These are phyloP conservation scores for Prunus yedoensis DNA, from an alignment of 331 rosid species.

Conservation along the genomic window DNA sequence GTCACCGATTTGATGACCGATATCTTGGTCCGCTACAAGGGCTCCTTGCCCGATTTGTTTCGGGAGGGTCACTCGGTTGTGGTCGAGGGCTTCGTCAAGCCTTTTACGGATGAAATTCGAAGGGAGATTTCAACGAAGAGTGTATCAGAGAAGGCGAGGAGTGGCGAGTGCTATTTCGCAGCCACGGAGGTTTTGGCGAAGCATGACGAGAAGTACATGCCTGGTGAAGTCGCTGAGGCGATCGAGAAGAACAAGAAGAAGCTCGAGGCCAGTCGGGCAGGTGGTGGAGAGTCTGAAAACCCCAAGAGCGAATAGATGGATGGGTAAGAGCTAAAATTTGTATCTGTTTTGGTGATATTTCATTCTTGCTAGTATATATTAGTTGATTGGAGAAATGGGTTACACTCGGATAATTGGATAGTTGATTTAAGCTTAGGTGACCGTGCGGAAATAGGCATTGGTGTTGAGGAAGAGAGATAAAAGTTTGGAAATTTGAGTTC, in stretches of 20 bases:
- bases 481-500: constrained; percentile 10
- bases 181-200: constrained; percentile 88
- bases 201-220: constrained; percentile 98
- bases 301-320: constrained; percentile 31
- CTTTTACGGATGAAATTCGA: constrained; percentile 63
- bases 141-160: constrained; percentile 72
- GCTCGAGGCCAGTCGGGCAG: constrained; percentile 33
- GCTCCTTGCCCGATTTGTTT: constrained; percentile 80
- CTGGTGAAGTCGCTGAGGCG: constrained; percentile 71
- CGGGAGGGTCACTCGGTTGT: constrained; percentile 93
- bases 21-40: constrained; percentile 69
- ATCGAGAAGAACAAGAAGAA: constrained; percentile 90
- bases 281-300: constrained; percentile 5
- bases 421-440: constrained; percentile 16
- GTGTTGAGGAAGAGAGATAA: background rate
- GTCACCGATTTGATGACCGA: constrained; percentile 84
- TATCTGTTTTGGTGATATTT: background rate
- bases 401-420: constrained; percentile 3
- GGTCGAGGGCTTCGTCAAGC: constrained; percentile 84
- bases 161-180: constrained; percentile 57
- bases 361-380: background rate
- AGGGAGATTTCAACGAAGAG: constrained; percentile 46
- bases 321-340: constrained; percentile 29
- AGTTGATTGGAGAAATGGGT: constrained; percentile 4
- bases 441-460: constrained; percentile 9